Evolutionary conservation across 305 asterid genomes (phyloP).

Genomic region (Rubia occidens): DNA sequence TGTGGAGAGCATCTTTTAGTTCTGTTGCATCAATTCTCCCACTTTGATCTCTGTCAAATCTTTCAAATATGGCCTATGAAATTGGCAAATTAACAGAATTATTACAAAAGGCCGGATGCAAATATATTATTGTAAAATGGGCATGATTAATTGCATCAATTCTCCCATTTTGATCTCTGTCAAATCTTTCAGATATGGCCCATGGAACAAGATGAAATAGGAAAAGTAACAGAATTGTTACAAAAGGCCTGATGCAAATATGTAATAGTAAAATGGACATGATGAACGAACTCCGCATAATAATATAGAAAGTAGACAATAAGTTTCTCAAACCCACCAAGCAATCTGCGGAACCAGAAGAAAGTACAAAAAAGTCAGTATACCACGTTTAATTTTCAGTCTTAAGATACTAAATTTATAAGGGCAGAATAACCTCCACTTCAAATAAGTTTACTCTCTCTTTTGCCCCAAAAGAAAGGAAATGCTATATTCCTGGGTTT

Average conservation of each 20-base stretch:
- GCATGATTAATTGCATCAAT: conserved; percentile 34
- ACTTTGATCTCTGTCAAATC: conserved; percentile 69
- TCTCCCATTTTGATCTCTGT: conserved; percentile 68
- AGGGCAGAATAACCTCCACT: neutral
- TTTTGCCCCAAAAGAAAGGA: neutral
- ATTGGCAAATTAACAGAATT: neutral
- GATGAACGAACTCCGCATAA: neutral
- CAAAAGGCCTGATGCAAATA: neutral
- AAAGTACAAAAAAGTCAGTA: neutral
- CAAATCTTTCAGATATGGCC: conserved; percentile 69
- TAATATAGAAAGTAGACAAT: neutral
- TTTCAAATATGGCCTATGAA: conserved; percentile 53
- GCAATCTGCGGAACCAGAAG: neutral
- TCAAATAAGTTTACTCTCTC: neutral
- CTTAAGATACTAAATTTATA: neutral
- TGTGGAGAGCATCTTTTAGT: conserved; percentile 60
- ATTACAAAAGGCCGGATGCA: neutral
- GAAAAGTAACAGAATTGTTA: neutral
- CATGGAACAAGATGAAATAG: conserved; percentile 13
- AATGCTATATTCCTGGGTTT: neutral
- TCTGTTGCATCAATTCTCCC: conserved; percentile 69
- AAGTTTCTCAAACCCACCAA: neutral
- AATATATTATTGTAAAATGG: too few relatives aligned
- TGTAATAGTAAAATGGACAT: neutral
- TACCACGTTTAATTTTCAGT: neutral